phyloP scores from a whole-genome alignment of 2,329 filamentous ascomycete genomes.

The Neocatenulostroma microsporum region DNA sequence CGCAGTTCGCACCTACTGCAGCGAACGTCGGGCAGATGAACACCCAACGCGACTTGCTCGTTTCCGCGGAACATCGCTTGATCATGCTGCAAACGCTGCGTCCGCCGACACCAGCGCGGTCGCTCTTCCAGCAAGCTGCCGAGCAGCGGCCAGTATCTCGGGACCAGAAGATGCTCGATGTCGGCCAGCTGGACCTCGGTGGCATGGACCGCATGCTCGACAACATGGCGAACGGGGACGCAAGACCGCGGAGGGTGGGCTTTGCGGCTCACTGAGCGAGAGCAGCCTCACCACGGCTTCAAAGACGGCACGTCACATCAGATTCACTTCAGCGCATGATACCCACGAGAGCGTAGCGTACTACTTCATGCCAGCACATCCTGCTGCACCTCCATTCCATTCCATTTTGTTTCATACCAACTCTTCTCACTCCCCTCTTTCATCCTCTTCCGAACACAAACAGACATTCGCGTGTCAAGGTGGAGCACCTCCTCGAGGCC shows the following conservation, averaged over 20 bases:
- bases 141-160: conserved; percentile 16
- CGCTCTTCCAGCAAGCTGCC: conserved; percentile 27
- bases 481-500: conserved; percentile 46
- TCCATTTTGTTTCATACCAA: conserved; percentile 1
- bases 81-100: conserved; percentile 34
- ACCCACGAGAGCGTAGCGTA: no score
- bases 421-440: no score
- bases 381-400: no score
- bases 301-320: no score
- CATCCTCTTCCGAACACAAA: no score
- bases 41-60: conserved; percentile 36
- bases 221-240: conserved; percentile 23
- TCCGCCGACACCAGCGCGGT: conserved; percentile 24
- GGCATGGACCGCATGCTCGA: conserved; percentile 42
- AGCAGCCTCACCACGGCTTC: no score
- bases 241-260: conserved; percentile 27
- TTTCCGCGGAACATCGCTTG: conserved; percentile 39
- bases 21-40: conserved; percentile 35
- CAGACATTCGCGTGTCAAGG: conserved; percentile 39
- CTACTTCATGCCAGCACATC: no score
- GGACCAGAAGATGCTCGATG: conserved; percentile 39
- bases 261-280: conserved; percentile 25
- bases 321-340: no score
- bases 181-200: conserved; percentile 40
- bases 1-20: conserved; percentile 33